These are phyloP conservation scores for Penicillium canariense DNA, from an alignment of 495 filamentous ascomycete genomes.

Conservation along the genomic window DNA sequence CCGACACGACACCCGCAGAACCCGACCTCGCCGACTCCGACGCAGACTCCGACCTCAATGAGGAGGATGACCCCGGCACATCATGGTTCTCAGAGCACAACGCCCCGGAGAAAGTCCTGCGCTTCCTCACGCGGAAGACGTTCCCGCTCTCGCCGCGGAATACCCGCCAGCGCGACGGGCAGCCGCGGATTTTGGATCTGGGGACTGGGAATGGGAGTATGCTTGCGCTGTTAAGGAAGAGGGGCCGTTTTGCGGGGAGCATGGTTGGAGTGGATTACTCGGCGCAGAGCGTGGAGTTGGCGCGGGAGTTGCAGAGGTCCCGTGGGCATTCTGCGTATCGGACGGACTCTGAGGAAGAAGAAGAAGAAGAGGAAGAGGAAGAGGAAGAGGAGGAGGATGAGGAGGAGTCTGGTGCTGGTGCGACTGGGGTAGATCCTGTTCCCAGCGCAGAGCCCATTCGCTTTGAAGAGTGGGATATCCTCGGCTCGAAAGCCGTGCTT, in stretches of 20 bases:
- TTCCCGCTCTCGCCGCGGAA: slow-evolving; percentile 40
- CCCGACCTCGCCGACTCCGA: slow-evolving; percentile 11
- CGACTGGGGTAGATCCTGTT: background rate
- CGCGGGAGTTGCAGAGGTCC: slow-evolving; percentile 47
- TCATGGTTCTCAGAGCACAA: slow-evolving; percentile 54
- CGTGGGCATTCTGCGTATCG: slow-evolving; percentile 42
- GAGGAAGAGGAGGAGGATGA: slow-evolving; percentile 13
- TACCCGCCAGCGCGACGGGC: slow-evolving; percentile 10
- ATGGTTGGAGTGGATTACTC: slow-evolving; percentile 93
- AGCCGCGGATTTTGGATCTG: slow-evolving; percentile 62
- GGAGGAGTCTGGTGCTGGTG: background rate
- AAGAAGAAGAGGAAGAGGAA: slow-evolving; percentile 29
- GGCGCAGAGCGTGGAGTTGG: slow-evolving; percentile 65
- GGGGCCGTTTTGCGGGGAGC: slow-evolving; percentile 53
- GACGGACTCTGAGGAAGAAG: slow-evolving; percentile 32
- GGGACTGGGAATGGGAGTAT: slow-evolving; percentile 93
- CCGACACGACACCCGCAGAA: slow-evolving; percentile 4
- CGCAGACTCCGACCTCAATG: slow-evolving; percentile 23
- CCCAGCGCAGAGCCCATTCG: slow-evolving; percentile 35
- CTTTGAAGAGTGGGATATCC: slow-evolving; percentile 77
- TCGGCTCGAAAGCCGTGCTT: slow-evolving; percentile 45
- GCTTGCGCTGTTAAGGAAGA: slow-evolving; percentile 68
- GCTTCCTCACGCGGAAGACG: slow-evolving; percentile 36
- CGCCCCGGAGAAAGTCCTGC: slow-evolving; percentile 49
- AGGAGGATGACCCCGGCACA: slow-evolving; percentile 48